A percentile compares a stretch with the other conserved stretches of the same genome.
These are phyloP conservation scores for Penicillium goetzii DNA, from an alignment of 495 filamentous ascomycete species.

Conservation along the genomic window DNA sequence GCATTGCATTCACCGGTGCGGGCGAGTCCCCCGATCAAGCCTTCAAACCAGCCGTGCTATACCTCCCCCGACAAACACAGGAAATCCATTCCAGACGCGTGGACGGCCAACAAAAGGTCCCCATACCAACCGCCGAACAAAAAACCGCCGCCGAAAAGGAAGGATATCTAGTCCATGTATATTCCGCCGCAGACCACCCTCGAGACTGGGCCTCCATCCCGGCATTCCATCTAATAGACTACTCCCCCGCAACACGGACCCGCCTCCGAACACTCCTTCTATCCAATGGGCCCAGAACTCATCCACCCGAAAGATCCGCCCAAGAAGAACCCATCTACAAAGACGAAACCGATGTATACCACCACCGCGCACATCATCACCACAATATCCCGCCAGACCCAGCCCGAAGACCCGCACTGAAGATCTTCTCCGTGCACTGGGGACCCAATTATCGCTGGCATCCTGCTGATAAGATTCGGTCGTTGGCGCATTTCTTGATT, in stretches of 20 bases:
- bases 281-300: not conserved
- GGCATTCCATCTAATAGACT: constrained; percentile 41
- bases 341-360: not conserved
- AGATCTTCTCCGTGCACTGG: constrained; percentile 50
- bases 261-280: constrained; percentile 29
- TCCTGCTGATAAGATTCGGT: constrained; percentile 30
- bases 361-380: constrained; percentile 2
- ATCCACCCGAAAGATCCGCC: not conserved
- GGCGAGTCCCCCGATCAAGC: constrained; percentile 38
- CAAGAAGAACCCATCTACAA: not conserved
- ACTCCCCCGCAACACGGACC: constrained; percentile 25
- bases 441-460: constrained; percentile 47
- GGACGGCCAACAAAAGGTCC: not conserved
- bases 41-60: constrained; percentile 32
- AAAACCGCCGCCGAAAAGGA: not conserved
- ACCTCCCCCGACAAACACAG: constrained; percentile 2
- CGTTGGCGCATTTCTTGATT: constrained; percentile 45
- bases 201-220: constrained; percentile 26
- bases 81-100: constrained; percentile 6
- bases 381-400: not conserved
- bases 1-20: constrained; percentile 32
- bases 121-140: not conserved
- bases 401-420: constrained; percentile 25
- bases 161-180: constrained; percentile 27
- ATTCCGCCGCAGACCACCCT: constrained; percentile 37